These are phyloP conservation scores for Volvox reticuliferus DNA, from an alignment of 139 green algal genomes.

Conservation along the genomic window DNA sequence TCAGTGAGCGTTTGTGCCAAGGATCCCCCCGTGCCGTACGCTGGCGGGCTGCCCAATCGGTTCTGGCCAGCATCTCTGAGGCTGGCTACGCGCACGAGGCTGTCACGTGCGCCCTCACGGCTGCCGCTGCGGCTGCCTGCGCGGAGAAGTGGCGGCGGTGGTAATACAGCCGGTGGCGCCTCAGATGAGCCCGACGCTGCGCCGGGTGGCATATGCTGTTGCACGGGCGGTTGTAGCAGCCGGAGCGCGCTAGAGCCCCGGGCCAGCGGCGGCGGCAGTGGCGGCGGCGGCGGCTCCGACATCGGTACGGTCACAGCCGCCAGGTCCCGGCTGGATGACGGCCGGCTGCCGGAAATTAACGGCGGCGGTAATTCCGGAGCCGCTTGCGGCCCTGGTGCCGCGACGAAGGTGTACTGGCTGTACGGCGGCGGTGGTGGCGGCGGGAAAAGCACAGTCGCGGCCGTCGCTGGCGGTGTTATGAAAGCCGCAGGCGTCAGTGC, in stretches of 20 bases:
- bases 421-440: not conserved
- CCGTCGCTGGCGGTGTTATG: not conserved
- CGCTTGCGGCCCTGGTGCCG: too few relatives aligned
- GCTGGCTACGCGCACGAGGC: not conserved
- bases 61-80: not conserved
- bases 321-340: not conserved
- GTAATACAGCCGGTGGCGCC: not conserved
- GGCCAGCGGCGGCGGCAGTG: not conserved
- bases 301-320: not conserved
- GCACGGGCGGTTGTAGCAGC: not conserved
- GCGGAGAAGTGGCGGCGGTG: not conserved
- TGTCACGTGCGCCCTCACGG: not conserved
- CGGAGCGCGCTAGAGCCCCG: not conserved
- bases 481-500: not conserved
- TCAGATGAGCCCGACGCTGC: not conserved
- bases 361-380: not conserved
- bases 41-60: not conserved
- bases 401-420: conserved; percentile 1
- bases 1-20: not conserved
- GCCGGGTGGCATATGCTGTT: too few relatives aligned
- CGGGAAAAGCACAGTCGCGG: not conserved
- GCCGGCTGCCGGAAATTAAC: not conserved
- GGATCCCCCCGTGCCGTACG: not conserved
- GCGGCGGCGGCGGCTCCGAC: not conserved
- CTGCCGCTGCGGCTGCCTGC: not conserved